Evolutionary conservation across 2,329 filamentous ascomycete genomes (phyloP).

Genomic region (Monosporascus sp.): DNA sequence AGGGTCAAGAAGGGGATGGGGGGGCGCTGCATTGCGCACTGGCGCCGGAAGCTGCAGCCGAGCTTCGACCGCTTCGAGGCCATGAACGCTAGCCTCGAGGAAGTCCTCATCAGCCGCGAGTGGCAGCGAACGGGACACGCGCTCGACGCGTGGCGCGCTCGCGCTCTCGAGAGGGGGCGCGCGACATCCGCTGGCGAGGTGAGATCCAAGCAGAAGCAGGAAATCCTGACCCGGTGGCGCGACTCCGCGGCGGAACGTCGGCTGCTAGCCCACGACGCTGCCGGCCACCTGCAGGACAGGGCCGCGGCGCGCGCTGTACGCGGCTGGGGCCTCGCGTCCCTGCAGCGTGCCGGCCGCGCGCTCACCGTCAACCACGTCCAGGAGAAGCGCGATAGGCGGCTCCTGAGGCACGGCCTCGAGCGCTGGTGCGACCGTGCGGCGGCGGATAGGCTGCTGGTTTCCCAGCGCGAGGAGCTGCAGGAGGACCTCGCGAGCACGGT

Average conservation of each 20-base stretch:
- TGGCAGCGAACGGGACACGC: slow-evolving; percentile 14
- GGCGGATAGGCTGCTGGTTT: slow-evolving; percentile 20
- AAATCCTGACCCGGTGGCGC: slow-evolving; percentile 21
- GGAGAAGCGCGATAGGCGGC: slow-evolving; percentile 24
- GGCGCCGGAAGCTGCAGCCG: slow-evolving; percentile 21
- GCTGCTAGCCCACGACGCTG: slow-evolving; percentile 16
- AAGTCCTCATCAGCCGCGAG: slow-evolving; percentile 18
- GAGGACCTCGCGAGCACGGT: slow-evolving; percentile 8
- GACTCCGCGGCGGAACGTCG: slow-evolving; percentile 10
- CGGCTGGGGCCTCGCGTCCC: slow-evolving; percentile 24
- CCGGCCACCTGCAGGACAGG: slow-evolving; percentile 19
- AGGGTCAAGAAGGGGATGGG: slow-evolving; percentile 29
- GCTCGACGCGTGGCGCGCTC: slow-evolving; percentile 22
- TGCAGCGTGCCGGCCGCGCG: slow-evolving; percentile 24
- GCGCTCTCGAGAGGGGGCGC: slow-evolving; percentile 16
- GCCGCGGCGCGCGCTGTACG: slow-evolving; percentile 18
- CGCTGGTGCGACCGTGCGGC: slow-evolving; percentile 22
- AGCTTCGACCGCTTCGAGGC: slow-evolving; percentile 18
- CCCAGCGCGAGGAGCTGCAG: not conserved
- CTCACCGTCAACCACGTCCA: slow-evolving; percentile 23
- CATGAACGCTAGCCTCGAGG: slow-evolving; percentile 19
- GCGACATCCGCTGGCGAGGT: slow-evolving; percentile 13
- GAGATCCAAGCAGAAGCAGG: slow-evolving; percentile 14
- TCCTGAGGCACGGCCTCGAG: slow-evolving; percentile 23
- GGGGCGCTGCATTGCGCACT: slow-evolving; percentile 21